Evolutionary conservation across 352 stramenopile genomes (phyloP).

Genomic region (Phytophthora nicotianae): DNA sequence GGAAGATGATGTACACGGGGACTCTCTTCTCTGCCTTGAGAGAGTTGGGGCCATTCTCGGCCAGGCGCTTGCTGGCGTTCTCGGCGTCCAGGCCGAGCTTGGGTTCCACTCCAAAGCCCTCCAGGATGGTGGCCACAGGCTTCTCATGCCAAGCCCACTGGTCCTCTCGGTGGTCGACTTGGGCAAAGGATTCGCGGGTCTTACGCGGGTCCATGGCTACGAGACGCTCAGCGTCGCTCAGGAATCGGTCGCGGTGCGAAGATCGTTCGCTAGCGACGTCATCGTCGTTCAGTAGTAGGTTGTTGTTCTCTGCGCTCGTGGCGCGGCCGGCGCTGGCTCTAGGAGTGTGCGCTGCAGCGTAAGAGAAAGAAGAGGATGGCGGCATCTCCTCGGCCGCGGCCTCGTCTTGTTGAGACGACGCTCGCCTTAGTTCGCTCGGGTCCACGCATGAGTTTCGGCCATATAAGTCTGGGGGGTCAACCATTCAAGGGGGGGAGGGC

Average conservation of each 20-base stretch:
- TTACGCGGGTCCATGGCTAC: conserved; percentile 50
- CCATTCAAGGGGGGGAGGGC: conserved; percentile 42
- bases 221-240: conserved; percentile 64
- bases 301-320: conserved; percentile 22
- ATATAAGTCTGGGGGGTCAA: conserved; percentile 42
- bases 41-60: conserved; percentile 49
- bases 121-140: conserved; percentile 45
- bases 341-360: conserved; percentile 69
- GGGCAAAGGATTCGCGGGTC: conserved; percentile 63
- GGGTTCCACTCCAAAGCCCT: conserved; percentile 46
- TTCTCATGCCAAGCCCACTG: conserved; percentile 67
- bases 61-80: conserved; percentile 41
- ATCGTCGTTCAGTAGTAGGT: conserved; percentile 30
- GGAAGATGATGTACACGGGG: conserved; percentile 63
- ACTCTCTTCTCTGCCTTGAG: conserved; percentile 63
- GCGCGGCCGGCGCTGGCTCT: conserved; percentile 34
- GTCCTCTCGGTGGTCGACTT: conserved; percentile 47
- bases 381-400: conserved; percentile 31
- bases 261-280: conserved; percentile 19
- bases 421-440: conserved; percentile 33
- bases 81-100: conserved; percentile 43
- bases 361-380: conserved; percentile 63
- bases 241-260: conserved; percentile 56
- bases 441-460: conserved; percentile 36
- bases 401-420: conserved; percentile 26